A percentile compares a stretch with the other conserved stretches of the same genome.
phyloP scores from a whole-genome alignment of 1,284 basidiomycete species.

The Melanopsichium pennsylvanicum region DNA sequence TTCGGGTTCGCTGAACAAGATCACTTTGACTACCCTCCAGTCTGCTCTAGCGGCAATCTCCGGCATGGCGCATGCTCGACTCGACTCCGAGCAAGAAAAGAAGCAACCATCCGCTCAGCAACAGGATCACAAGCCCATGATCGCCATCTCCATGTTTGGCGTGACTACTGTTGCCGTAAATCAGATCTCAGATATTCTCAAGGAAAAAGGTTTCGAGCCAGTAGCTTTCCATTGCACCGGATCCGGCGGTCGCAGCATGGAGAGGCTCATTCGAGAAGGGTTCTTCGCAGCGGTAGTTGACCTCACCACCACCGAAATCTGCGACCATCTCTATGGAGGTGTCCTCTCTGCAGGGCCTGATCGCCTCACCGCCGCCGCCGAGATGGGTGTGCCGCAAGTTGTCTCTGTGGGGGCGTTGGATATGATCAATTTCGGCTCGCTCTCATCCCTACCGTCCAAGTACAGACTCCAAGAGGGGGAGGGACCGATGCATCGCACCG shows the following conservation, averaged over 20 bases:
- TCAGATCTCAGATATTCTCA: constrained; percentile 28
- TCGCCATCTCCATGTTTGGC: constrained; percentile 44
- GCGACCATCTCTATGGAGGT: constrained; percentile 34
- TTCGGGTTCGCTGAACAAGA: constrained; percentile 34
- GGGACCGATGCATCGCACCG: constrained; percentile 21
- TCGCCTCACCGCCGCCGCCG: constrained; percentile 30
- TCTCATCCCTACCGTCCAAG: constrained; percentile 13
- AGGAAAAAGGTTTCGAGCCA: constrained; percentile 24
- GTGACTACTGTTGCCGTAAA: constrained; percentile 34
- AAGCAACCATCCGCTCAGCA: background rate
- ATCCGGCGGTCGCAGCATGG: constrained; percentile 38
- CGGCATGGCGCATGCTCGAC: constrained; percentile 26
- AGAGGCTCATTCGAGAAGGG: constrained; percentile 31
- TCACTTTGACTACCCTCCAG: constrained; percentile 24
- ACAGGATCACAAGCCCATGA: constrained; percentile 18
- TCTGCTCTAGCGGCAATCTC: constrained; percentile 29
- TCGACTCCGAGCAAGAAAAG: background rate
- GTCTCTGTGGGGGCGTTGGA: constrained; percentile 40
- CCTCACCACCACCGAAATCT: constrained; percentile 41
- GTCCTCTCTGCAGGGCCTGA: constrained; percentile 34
- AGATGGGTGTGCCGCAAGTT: constrained; percentile 17
- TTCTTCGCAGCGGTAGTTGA: constrained; percentile 37
- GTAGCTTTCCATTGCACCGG: constrained; percentile 45
- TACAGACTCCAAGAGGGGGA: constrained; percentile 2
- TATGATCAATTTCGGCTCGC: constrained; percentile 45